Evolutionary conservation across 257 asterid species (phyloP), one percentile per base, ranked within the genome.

Genomic region (Solanum pennellii): DNA sequence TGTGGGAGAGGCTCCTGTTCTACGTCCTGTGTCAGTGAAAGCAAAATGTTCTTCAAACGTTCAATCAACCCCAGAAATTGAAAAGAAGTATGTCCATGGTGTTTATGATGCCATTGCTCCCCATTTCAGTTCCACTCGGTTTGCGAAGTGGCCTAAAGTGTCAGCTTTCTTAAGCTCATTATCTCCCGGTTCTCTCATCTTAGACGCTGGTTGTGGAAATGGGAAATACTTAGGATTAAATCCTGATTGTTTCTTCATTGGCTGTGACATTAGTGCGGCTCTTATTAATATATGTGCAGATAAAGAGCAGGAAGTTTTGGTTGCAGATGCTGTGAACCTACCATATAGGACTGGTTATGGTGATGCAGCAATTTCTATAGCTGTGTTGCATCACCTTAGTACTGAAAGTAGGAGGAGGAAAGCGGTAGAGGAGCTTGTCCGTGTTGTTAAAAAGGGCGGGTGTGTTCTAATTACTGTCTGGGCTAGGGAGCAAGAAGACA

Each of bases 71-170:
- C 99, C 99, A 12, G 99, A 97, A 88, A 95, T 97, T 25, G 99
- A 97, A 88, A 97, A 93, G 92, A 96, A 96, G 90, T 96, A 95
- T 56, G 99, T 97, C 47, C 99, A 97, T 85, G 94, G 93, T 23
- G 99, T 97, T 86, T 97, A 97, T 87, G 99, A 97, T 89, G 99
- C 99, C 49, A 97, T 97, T 85, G 99, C 99, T 47, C 99, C 99
- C n/a, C 99, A 97, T 91, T 97, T 97, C 86, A 97, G 99, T 89
- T 93, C 99, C 52, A 96, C 99, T 33, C 92, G 99, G 82, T 97
- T 86, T 88, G 99, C 99, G 12, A 97, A 96, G 90, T 97, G 99
- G 99, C 99, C 99, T 42, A 97, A 97, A 90, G 99, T 97, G 74
- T 95, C 98, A 84, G 85, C 91, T 27, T 97, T 97, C 88, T 86